These are phyloP conservation scores for Solanum chiquidenum DNA, from an alignment of 257 asterid species.

Conservation along the genomic window DNA sequence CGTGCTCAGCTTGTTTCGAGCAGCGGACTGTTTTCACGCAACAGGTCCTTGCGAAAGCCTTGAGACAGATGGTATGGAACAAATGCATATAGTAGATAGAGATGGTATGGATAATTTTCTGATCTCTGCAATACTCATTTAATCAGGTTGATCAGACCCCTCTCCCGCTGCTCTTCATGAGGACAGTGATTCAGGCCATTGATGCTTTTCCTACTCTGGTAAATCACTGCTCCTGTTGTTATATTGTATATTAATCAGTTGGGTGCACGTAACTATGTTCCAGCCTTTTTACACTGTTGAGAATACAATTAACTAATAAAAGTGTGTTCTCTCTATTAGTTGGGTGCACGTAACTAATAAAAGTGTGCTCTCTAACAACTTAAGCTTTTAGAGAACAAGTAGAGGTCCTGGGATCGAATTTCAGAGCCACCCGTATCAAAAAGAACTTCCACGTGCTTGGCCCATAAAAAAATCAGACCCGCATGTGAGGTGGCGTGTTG, in stretches of 20 bases:
- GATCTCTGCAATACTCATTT: neutral
- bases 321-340: neutral
- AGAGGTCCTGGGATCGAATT: neutral
- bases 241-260: neutral
- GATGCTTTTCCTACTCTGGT: constrained; percentile 96
- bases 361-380: neutral
- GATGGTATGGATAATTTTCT: neutral
- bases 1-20: constrained; percentile 96
- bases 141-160: constrained; percentile 84
- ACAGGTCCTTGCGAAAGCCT: constrained; percentile 82
- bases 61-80: constrained; percentile 73
- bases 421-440: no score
- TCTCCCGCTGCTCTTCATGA: constrained; percentile 87
- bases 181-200: constrained; percentile 97
- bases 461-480: neutral
- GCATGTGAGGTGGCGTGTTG: neutral
- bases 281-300: neutral
- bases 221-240: constrained; percentile 2
- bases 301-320: neutral
- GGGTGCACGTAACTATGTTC: neutral
- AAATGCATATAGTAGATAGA: neutral
- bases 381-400: neutral
- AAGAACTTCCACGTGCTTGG: neutral
- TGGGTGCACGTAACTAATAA: neutral
- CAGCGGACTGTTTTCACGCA: constrained; percentile 99